Percentiles rank a stretch among this genome's conserved stretches.
Conservation (phyloP, 2,329 filamentous ascomycete genomes). For the Pyricularia sp. region DNA sequence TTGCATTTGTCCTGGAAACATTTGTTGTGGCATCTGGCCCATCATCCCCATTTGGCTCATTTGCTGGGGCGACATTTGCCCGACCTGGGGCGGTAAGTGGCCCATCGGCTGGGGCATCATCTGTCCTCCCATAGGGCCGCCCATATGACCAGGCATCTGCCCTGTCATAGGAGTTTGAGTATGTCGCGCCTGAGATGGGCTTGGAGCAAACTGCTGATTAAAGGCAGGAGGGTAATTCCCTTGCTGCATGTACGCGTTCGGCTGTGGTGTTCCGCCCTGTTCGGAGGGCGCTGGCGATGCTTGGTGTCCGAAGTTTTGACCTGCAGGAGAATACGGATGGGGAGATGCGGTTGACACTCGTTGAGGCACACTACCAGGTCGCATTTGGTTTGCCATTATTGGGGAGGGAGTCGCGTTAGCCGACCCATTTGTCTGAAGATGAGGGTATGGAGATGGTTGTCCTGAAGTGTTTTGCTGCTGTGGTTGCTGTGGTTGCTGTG, state of each 20-base stretch:
- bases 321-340: conserved; percentile 75
- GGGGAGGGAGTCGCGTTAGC: conserved; percentile 85
- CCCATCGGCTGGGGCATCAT: conserved; percentile 46
- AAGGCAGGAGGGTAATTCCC: conserved; percentile 47
- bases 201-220: conserved; percentile 48
- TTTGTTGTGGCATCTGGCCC: conserved; percentile 15
- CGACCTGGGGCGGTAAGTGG: conserved; percentile 24
- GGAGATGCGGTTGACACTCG: conserved; percentile 87
- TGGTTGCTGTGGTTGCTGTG: conserved; percentile 55
- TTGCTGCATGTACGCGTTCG: conserved; percentile 56
- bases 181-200: conserved; percentile 46
- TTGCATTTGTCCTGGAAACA: conserved; percentile 19
- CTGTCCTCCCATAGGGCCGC: conserved; percentile 27
- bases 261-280: conserved; percentile 65
- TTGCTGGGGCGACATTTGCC: conserved; percentile 24
- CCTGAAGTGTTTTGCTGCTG: conserved; percentile 45
- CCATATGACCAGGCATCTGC: conserved; percentile 8
- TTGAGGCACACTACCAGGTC: conserved; percentile 61
- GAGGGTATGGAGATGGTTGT: conserved; percentile 66
- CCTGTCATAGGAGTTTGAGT: conserved; percentile 42
- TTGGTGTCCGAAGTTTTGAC: conserved; percentile 62
- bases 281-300: conserved; percentile 71
- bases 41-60: conserved; percentile 23
- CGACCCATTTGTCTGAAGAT: conserved; percentile 72
- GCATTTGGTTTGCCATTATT: conserved; percentile 75